Base-by-base conservation (phyloP, 2,329 filamentous ascomycete species). In the Epichloe typhina region DNA sequence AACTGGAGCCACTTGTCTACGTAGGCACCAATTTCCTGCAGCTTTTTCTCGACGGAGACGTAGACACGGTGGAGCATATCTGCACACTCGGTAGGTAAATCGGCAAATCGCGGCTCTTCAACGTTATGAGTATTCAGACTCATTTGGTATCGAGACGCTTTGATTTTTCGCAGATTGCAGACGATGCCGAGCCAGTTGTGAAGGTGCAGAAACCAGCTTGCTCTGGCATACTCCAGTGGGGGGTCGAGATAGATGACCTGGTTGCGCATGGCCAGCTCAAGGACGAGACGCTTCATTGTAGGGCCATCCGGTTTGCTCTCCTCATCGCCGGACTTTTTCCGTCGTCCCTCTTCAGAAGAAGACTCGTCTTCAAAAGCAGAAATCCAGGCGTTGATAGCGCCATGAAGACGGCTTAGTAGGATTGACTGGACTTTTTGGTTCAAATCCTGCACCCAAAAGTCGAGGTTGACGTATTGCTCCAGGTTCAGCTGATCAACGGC, bases 1-100 rank as follows among this genome's bases (percentile, higher is more conserved):
- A 97, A 98, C 60, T 96, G 93, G 44, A 98, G 75, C 93, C 93
- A 98, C 67, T 97, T 94, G 64, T 96, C 89, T 9, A 98, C 88
- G 59, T 98, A 98, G 4, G 76, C 75, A 38, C 86, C 80, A 35
- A 97, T 88, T 42, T 86, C 82, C 15, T 77, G 74, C 4, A 98
- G 71, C 67, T 93, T 95, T 56, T 80, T 80, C 66, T 97, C 90
- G 9, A 98, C 79, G 0, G 84, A 83, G 36, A 77, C 76, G 64
- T 97, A 96, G 1, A 95, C 90, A 53, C 83, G 78, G 44, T 82
- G 79, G 19, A 98, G 76, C 52, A 86, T 80, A 45, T 84, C 79
- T 19, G 89, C 87, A 66, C 91, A 97, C 61, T 86, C 80, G 52
- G 83, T 81, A 1, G 91, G 88, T 35, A 99, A 76, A 57, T 94